Conservation (phyloP, 192 early-diverging fungal species). For the Dissophora ornata region DNA sequence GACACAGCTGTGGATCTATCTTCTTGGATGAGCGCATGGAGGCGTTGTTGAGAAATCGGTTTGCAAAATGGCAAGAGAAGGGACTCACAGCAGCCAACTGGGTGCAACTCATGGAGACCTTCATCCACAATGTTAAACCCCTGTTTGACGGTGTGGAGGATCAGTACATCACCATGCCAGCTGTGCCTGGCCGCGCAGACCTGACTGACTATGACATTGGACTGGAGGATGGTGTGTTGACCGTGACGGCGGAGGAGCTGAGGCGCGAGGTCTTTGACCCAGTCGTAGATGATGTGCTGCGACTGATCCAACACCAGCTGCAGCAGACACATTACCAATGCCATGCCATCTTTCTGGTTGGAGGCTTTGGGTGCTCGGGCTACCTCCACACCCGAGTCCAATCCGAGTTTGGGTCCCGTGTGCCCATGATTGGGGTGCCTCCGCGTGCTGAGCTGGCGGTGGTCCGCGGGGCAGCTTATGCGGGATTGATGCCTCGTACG, state of each 20-base stretch:
- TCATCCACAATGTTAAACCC: slow-evolving; percentile 65
- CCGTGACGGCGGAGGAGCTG: slow-evolving; percentile 58
- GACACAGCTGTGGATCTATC: slow-evolving; percentile 64
- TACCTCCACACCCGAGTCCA: slow-evolving; percentile 62
- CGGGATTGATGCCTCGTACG: slow-evolving; percentile 62
- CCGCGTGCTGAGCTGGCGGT: slow-evolving; percentile 65
- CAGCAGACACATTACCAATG: slow-evolving; percentile 46
- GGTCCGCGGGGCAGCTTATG: slow-evolving; percentile 64
- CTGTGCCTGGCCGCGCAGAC: slow-evolving; percentile 52
- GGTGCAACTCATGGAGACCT: slow-evolving; percentile 59
- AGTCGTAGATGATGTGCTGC: slow-evolving; percentile 64
- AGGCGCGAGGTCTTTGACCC: slow-evolving; percentile 68
- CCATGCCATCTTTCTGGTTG: slow-evolving; percentile 66
- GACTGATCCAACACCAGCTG: slow-evolving; percentile 64
- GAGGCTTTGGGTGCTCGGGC: slow-evolving; percentile 65
- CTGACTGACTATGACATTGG: slow-evolving; percentile 53
- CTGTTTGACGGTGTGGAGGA: slow-evolving; percentile 58
- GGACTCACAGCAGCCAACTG: slow-evolving; percentile 45
- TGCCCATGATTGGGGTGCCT: slow-evolving; percentile 62
- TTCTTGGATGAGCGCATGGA: slow-evolving; percentile 64
- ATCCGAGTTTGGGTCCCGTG: slow-evolving; percentile 56
- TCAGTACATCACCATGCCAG: slow-evolving; percentile 55
- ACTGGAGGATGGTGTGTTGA: slow-evolving; percentile 60
- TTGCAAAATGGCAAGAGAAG: slow-evolving; percentile 57
- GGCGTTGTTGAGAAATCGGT: slow-evolving; percentile 51